These are phyloP conservation scores for Bacidia gigantensis DNA, from an alignment of 495 filamentous ascomycete genomes.

Conservation along the genomic window DNA sequence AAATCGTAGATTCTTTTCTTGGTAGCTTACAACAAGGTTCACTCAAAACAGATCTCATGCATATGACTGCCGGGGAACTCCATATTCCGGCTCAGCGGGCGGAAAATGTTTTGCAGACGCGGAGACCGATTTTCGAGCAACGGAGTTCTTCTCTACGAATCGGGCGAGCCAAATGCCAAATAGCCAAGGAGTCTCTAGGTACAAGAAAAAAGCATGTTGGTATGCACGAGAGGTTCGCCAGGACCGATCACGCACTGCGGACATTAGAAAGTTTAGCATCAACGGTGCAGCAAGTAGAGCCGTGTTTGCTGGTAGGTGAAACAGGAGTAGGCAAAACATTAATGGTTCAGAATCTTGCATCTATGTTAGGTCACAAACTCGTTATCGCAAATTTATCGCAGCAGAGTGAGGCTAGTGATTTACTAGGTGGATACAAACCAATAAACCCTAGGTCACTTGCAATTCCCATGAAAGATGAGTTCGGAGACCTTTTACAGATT, in stretches of 20 bases:
- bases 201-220: too few relatives aligned
- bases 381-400: constrained; percentile 90
- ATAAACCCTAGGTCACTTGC: constrained; percentile 78
- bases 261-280: constrained; percentile 75
- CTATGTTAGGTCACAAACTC: constrained; percentile 65
- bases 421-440: constrained; percentile 92
- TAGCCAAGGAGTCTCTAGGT: too few relatives aligned
- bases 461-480: constrained; percentile 82
- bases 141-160: constrained; percentile 43
- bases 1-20: constrained; percentile 79
- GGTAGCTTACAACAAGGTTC: constrained; percentile 56
- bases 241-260: constrained; percentile 54
- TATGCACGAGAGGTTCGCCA: constrained; percentile 38
- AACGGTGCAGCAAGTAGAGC: constrained; percentile 70
- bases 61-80: constrained; percentile 66
- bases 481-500: constrained; percentile 72
- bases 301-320: constrained; percentile 86
- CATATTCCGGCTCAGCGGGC: constrained; percentile 69
- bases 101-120: constrained; percentile 50
- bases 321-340: constrained; percentile 98
- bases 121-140: constrained; percentile 51
- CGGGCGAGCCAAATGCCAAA: constrained; percentile 50
- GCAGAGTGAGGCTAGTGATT: constrained; percentile 87
- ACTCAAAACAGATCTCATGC: constrained; percentile 45
- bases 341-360: constrained; percentile 81